These are phyloP conservation scores for Schizopora paradoxa DNA, from an alignment of 1,284 basidiomycete species.

Conservation along the genomic window DNA sequence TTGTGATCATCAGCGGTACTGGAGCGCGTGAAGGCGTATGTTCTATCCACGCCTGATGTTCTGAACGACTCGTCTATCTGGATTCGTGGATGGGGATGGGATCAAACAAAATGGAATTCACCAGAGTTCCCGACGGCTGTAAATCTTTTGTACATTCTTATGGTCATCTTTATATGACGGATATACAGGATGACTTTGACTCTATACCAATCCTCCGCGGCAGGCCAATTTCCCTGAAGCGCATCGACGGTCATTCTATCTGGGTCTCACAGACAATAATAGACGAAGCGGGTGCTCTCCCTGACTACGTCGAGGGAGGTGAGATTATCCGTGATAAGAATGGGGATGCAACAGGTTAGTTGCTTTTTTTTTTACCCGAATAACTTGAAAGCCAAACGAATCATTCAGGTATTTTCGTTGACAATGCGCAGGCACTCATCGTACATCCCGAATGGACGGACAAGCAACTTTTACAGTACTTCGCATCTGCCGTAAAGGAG, in stretches of 20 bases:
- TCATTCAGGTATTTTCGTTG: slow-evolving; percentile 57
- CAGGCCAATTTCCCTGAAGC: slow-evolving; percentile 62
- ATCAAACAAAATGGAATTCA: slow-evolving; percentile 76
- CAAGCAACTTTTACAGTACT: slow-evolving; percentile 51
- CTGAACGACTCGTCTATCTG: slow-evolving; percentile 50
- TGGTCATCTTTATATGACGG: background rate
- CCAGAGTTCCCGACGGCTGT: slow-evolving; percentile 77
- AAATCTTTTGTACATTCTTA: slow-evolving; percentile 23
- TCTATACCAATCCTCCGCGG: slow-evolving; percentile 49
- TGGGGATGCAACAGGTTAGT: slow-evolving; percentile 68
- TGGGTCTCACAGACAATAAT: slow-evolving; percentile 66
- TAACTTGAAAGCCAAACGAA: background rate
- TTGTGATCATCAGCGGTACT: slow-evolving; percentile 47
- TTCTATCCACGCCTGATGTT: slow-evolving; percentile 52
- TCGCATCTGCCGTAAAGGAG: slow-evolving; percentile 58
- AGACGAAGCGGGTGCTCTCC: slow-evolving; percentile 27
- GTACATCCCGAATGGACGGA: slow-evolving; percentile 61
- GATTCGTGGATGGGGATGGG: slow-evolving; percentile 90
- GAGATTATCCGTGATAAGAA: slow-evolving; percentile 59
- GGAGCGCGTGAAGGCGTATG: slow-evolving; percentile 55
- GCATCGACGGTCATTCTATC: slow-evolving; percentile 79
- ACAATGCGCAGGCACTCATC: slow-evolving; percentile 68
- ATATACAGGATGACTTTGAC: slow-evolving; percentile 51
- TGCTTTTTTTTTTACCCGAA: slow-evolving; percentile 15
- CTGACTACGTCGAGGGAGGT: slow-evolving; percentile 59